Conservation (phyloP, 2,329 filamentous ascomycete genomes). For the Fusarium verrucosum region DNA sequence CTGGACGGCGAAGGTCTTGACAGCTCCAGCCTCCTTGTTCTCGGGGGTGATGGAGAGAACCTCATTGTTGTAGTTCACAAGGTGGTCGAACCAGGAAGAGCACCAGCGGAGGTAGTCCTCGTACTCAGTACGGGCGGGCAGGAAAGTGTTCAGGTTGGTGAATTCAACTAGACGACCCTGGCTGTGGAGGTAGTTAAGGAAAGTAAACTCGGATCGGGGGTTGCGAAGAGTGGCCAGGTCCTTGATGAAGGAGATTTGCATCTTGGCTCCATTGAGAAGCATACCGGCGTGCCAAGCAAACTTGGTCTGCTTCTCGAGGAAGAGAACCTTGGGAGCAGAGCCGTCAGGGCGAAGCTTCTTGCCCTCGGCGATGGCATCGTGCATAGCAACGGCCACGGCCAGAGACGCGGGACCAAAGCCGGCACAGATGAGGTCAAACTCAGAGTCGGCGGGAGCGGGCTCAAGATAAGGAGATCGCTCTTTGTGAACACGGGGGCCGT, state of each 20-base stretch:
- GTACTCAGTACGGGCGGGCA: conserved; percentile 87
- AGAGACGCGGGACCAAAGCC: conserved; percentile 94
- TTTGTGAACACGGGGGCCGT: conserved; percentile 37
- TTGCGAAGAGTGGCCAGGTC: conserved; percentile 90
- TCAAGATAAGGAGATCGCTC: conserved; percentile 40
- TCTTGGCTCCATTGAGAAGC: conserved; percentile 90
- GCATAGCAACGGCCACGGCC: conserved; percentile 86
- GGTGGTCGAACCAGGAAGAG: conserved; percentile 76
- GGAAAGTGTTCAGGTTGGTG: conserved; percentile 88
- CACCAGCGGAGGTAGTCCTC: conserved; percentile 98
- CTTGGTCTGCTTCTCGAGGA: conserved; percentile 82
- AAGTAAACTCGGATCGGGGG: conserved; percentile 90
- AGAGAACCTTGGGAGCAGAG: conserved; percentile 75
- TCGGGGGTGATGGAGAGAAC: conserved; percentile 76
- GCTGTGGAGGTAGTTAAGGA: conserved; percentile 90
- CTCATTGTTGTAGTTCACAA: conserved; percentile 80
- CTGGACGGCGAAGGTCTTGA: conserved; percentile 73
- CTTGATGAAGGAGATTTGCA: conserved; percentile 99
- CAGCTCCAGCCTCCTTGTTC: conserved; percentile 57
- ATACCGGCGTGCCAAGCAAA: conserved; percentile 97
- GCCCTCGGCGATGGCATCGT: conserved; percentile 74
- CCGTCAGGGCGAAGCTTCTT: conserved; percentile 53
- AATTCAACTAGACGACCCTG: conserved; percentile 88
- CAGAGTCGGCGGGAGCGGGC: conserved; percentile 59
- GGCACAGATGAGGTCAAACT: conserved; percentile 88